These are phyloP conservation scores for Abrus precatorius DNA, from an alignment of 306 rosid genomes.

Conservation along the genomic window DNA sequence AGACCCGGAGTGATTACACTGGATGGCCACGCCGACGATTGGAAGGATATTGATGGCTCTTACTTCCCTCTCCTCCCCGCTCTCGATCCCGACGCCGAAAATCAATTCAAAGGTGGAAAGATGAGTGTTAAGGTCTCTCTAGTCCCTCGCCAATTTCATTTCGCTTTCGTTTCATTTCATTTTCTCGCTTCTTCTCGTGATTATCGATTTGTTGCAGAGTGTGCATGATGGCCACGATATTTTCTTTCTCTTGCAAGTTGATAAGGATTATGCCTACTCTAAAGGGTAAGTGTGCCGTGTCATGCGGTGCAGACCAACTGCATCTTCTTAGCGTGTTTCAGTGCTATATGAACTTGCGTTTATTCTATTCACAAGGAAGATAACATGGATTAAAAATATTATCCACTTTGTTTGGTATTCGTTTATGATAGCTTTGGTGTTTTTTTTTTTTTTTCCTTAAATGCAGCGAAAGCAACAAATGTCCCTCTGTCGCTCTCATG, in stretches of 20 bases:
- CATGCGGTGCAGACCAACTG: neutral
- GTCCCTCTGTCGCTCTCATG: slow-evolving; percentile 97
- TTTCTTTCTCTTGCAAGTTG: slow-evolving; percentile 86
- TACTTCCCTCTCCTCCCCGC: slow-evolving; percentile 89
- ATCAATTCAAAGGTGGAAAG: slow-evolving; percentile 78
- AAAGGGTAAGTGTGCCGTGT: slow-evolving; percentile 69
- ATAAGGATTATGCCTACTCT: slow-evolving; percentile 75
- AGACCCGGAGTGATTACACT: slow-evolving; percentile 79
- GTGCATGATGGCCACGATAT: slow-evolving; percentile 89
- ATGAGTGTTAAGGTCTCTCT: slow-evolving; percentile 77
- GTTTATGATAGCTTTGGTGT: slow-evolving; percentile 35
- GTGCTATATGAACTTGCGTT: slow-evolving; percentile 1
- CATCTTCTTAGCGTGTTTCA: neutral
- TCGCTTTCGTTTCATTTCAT: neutral
- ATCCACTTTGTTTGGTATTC: neutral
- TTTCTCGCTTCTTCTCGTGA: neutral
- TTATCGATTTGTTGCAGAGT: slow-evolving; percentile 64
- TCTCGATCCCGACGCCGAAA: slow-evolving; percentile 80
- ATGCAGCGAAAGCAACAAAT: slow-evolving; percentile 73
- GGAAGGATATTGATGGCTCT: slow-evolving; percentile 84
- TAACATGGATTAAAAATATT: neutral
- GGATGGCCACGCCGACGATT: slow-evolving; percentile 92
- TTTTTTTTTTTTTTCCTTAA: slow-evolving; percentile 42
- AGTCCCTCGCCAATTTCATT: slow-evolving; percentile 7
- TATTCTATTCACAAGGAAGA: slow-evolving; percentile 10